These are phyloP conservation scores for Trematosphaeria pertusa DNA, from an alignment of 2,329 filamentous ascomycete genomes.

Conservation along the genomic window DNA sequence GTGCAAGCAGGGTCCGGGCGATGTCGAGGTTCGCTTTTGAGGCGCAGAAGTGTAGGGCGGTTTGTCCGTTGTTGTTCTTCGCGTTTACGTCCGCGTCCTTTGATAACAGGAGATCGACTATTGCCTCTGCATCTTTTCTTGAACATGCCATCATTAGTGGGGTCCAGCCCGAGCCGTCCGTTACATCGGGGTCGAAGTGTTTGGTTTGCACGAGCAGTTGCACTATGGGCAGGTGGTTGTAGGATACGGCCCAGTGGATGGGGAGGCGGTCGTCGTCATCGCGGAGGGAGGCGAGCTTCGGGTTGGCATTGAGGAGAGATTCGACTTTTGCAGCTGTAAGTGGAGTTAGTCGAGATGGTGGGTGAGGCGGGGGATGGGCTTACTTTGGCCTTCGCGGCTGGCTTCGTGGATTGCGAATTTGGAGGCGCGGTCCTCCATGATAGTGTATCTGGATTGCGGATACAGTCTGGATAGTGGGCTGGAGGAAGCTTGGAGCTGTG, in stretches of 20 bases:
- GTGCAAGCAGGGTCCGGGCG: slow-evolving; percentile 76
- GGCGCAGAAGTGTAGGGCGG: slow-evolving; percentile 87
- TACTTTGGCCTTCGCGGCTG: slow-evolving; percentile 83
- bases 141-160: slow-evolving; percentile 83
- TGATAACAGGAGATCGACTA: slow-evolving; percentile 71
- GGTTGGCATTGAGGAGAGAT: slow-evolving; percentile 77
- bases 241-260: slow-evolving; percentile 92
- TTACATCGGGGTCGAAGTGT: slow-evolving; percentile 82
- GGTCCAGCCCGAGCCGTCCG: slow-evolving; percentile 83
- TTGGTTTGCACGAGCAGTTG: slow-evolving; percentile 73
- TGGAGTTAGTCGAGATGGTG: slow-evolving; percentile 56
- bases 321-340: slow-evolving; percentile 71
- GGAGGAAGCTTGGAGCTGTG: neutral
- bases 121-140: slow-evolving; percentile 72
- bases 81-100: slow-evolving; percentile 76
- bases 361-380: slow-evolving; percentile 55
- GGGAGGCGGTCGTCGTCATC: slow-evolving; percentile 90
- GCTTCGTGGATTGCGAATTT: slow-evolving; percentile 89
- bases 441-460: too few relatives aligned
- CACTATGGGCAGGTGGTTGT: slow-evolving; percentile 78
- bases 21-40: slow-evolving; percentile 89
- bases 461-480: neutral
- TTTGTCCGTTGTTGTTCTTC: slow-evolving; percentile 78
- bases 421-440: slow-evolving; percentile 49
- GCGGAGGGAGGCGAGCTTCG: slow-evolving; percentile 73